Conservation (phyloP, 2,329 filamentous ascomycete species). For the Ophiostoma australiae region DNA sequence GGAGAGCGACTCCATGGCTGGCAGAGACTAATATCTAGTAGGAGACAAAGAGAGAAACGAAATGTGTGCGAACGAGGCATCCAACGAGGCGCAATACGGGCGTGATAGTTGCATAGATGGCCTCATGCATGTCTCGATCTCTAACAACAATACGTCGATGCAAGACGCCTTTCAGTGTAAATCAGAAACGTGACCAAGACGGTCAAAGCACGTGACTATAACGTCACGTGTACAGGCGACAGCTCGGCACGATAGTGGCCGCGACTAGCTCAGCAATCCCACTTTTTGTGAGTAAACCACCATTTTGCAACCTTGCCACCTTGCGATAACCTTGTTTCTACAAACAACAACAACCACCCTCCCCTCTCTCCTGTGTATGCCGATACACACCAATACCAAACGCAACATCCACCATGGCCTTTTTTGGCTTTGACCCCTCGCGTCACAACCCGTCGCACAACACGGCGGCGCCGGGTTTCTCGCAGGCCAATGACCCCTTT, state of each 20-base stretch:
- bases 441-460: constrained; percentile 51
- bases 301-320: constrained; percentile 10
- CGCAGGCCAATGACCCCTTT: constrained; percentile 79
- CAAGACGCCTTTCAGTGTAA: too few species aligned
- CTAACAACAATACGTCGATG: too few species aligned
- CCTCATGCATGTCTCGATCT: too few species aligned
- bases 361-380: constrained; percentile 12
- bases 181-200: too few species aligned
- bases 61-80: too few species aligned
- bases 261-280: constrained; percentile 1
- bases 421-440: constrained; percentile 44
- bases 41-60: too few species aligned
- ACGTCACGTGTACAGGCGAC: not conserved
- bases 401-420: constrained; percentile 61
- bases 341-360: constrained; percentile 2
- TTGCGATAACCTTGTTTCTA: constrained; percentile 11
- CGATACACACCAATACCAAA: constrained; percentile 12
- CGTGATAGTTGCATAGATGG: too few species aligned
- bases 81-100: too few species aligned
- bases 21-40: too few species aligned
- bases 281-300: constrained; percentile 5
- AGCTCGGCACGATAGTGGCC: not conserved
- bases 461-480: constrained; percentile 69
- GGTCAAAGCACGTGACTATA: not conserved
- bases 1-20: too few species aligned